These are phyloP conservation scores for Amaranthus palmeri DNA, from an alignment of 148 eudicot species.

Conservation along the genomic window DNA sequence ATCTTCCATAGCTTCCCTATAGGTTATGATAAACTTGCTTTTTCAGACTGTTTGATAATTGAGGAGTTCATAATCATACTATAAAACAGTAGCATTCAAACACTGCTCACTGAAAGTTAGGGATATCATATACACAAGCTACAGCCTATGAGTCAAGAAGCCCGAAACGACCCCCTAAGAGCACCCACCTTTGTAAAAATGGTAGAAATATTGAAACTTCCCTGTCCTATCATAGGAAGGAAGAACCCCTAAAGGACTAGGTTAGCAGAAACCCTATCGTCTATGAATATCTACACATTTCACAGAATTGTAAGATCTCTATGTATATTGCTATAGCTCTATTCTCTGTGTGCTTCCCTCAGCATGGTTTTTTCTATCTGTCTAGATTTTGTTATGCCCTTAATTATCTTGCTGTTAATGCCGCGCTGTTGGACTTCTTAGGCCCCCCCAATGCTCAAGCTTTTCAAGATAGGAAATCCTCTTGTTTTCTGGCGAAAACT, in stretches of 20 bases:
- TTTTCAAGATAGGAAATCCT: constrained; percentile 55
- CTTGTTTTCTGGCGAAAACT: constrained; percentile 33
- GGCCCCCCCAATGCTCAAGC: constrained; percentile 54
- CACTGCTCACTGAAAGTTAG: constrained; percentile 1
- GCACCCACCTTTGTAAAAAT: constrained; percentile 12
- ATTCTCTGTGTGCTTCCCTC: constrained; percentile 12
- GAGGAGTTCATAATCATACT: not conserved
- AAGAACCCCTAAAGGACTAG: constrained; percentile 35
- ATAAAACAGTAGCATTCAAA: not conserved
- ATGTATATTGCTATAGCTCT: constrained; percentile 6
- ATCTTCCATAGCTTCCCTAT: not conserved
- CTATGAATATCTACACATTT: constrained; percentile 30
- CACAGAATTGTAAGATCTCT: constrained; percentile 15
- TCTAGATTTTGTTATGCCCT: not conserved
- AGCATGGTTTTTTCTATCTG: not conserved
- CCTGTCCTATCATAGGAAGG: constrained; percentile 41
- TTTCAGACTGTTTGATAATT: not conserved
- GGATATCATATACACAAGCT: constrained; percentile 5
- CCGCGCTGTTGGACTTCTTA: constrained; percentile 65
- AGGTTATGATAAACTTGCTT: not conserved
- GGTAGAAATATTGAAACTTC: constrained; percentile 29
- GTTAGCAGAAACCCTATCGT: constrained; percentile 25
- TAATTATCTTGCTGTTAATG: constrained; percentile 25
- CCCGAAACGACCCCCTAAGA: constrained; percentile 8
- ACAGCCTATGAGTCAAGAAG: constrained; percentile 23